Evolutionary conservation across 192 early-diverging fungal species (phyloP), one percentile per base, ranked within the genome.

Genomic region (Coemansia reversa): DNA sequence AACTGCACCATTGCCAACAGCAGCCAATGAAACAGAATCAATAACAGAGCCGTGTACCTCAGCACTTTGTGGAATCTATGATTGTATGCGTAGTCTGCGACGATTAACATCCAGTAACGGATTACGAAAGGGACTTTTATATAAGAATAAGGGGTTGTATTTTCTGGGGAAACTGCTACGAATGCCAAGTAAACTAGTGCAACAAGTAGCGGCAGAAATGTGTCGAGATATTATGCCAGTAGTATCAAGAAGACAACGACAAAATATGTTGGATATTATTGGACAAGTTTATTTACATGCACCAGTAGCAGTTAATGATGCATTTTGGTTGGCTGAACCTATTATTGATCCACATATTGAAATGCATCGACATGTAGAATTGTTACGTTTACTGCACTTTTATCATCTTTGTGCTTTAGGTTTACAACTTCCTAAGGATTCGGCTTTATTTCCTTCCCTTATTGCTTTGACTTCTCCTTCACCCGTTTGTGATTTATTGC

Each of bases 341-440:
- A 58, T 62, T 16, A 47, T 80, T 16, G 72, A 80, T 47, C 77
- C 77, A 52, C 67, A 74, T 53, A 62, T 80, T 62, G 77, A 80
- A 55, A 80, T 80, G 77, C 77, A 80, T 32, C 55, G 77, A 12
- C 77, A 80, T 63, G 77, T 80, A 0, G 77, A 80, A 65, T 72
- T 80, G 1, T 29, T 80, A 28, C 24, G 77, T 30, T 28, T 80
- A 23, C 35, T 80, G 33, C 77, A 80, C 52, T 80, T 74, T 11
- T 80, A 80, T 54, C 77, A 80, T 3, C 30, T 50, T 22, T 56
- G 62, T 55, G 60, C 58, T 11, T 71, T 80, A 32, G 58, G 52
- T 0, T 51, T 80, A 0, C 51, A 62, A 4, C 23, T 80, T 68
- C 77, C 77, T 0, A 51, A 65, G 8, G 68, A 74, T 4, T 66